Evolutionary conservation across 2,329 filamentous ascomycete genomes (phyloP).

Genomic region (Aotearoamyces nothofagi): DNA sequence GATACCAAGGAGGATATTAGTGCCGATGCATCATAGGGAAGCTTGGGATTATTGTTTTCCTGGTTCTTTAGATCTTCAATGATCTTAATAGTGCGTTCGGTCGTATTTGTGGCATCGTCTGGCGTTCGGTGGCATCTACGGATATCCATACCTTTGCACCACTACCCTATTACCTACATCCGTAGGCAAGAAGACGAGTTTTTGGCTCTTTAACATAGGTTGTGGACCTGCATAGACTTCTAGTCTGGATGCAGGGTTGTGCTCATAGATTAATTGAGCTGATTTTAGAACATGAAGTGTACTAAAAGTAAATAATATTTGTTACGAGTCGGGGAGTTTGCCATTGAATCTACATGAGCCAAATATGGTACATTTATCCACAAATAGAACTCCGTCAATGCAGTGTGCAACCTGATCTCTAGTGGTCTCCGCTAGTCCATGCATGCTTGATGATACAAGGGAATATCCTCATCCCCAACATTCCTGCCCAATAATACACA

Average conservation of each 20-base stretch:
- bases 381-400: constrained; percentile 10
- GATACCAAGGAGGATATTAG: constrained; percentile 23
- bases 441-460: constrained; percentile 4
- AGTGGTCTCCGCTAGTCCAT: constrained; percentile 3
- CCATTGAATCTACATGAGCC: constrained; percentile 10
- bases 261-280: neutral
- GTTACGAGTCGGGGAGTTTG: constrained; percentile 6
- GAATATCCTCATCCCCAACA: neutral
- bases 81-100: constrained; percentile 1
- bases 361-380: constrained; percentile 12
- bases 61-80: constrained; percentile 12
- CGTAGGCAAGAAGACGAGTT: too few relatives aligned
- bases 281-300: too few relatives aligned
- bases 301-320: too few relatives aligned
- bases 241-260: too few relatives aligned
- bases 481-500: constrained; percentile 2
- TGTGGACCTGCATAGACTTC: too few relatives aligned
- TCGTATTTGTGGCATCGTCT: too few relatives aligned
- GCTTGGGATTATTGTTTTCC: too few relatives aligned
- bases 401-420: neutral
- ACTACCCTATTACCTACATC: too few relatives aligned
- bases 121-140: too few relatives aligned
- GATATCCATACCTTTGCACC: too few relatives aligned
- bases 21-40: constrained; percentile 11
- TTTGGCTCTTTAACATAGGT: too few relatives aligned